Percentiles rank a stretch among this genome's conserved stretches.
These are phyloP conservation scores for Candida piceae DNA, from an alignment of 805 yeast genomes.

Conservation along the genomic window DNA sequence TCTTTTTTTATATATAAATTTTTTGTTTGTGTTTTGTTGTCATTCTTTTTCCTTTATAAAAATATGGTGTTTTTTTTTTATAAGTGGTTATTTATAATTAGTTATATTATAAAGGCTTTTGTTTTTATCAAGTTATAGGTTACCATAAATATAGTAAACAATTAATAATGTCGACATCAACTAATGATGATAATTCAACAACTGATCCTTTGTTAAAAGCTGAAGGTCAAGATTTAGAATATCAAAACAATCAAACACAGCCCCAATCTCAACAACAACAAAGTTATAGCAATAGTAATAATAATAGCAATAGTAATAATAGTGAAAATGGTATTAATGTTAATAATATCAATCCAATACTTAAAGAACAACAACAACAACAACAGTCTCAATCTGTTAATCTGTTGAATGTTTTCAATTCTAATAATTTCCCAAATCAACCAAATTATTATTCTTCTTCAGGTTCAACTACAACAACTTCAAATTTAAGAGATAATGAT, in stretches of 20 bases:
- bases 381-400: too few relatives aligned
- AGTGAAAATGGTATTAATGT: too few relatives aligned
- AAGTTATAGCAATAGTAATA: slow-evolving; percentile 3
- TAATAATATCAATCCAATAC: too few relatives aligned
- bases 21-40: slow-evolving; percentile 3
- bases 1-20: slow-evolving; percentile 3
- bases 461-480: slow-evolving; percentile 6
- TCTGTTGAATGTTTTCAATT: slow-evolving; percentile 1
- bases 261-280: slow-evolving; percentile 13
- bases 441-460: slow-evolving; percentile 12
- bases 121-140: too few relatives aligned
- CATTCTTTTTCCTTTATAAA: too few relatives aligned
- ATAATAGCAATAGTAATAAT: neutral
- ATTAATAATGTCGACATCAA: neutral
- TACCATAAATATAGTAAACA: neutral
- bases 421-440: slow-evolving; percentile 1
- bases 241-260: slow-evolving; percentile 14
- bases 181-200: slow-evolving; percentile 11
- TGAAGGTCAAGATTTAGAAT: slow-evolving; percentile 7
- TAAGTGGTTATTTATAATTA: too few relatives aligned
- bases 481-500: slow-evolving; percentile 18
- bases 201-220: slow-evolving; percentile 13
- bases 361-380: too few relatives aligned
- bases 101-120: too few relatives aligned
- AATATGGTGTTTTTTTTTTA: too few relatives aligned